These are phyloP conservation scores for Pythium rishiriense DNA, from an alignment of 352 stramenopile species.

Conservation along the genomic window DNA sequence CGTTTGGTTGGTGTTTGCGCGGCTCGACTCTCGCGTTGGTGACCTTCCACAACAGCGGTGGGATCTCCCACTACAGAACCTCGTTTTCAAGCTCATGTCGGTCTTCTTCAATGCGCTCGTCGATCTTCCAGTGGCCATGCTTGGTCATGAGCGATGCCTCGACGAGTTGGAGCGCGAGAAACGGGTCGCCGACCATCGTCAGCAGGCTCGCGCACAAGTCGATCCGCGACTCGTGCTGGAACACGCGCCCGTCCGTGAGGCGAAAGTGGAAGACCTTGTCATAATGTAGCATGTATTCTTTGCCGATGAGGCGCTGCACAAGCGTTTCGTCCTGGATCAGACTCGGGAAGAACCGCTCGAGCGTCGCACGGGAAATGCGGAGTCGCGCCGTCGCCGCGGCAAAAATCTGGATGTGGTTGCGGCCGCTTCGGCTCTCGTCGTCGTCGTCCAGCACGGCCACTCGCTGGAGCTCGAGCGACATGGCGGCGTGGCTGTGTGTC, in stretches of 20 bases:
- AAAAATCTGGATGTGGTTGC: conserved; percentile 35
- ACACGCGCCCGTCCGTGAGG: conserved; percentile 35
- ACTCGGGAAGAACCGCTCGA: conserved; percentile 47
- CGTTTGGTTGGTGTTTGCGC: not conserved
- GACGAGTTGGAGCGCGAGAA: conserved; percentile 28
- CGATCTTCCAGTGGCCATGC: conserved; percentile 51
- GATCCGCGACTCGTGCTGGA: conserved; percentile 56
- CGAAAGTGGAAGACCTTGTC: conserved; percentile 72
- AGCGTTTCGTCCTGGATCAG: conserved; percentile 58
- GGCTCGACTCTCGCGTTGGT: not conserved
- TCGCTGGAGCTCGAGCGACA: conserved; percentile 32
- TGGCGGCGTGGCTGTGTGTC: conserved; percentile 34
- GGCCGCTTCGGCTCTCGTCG: not conserved
- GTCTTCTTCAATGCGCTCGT: conserved; percentile 30
- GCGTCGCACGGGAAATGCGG: conserved; percentile 47
- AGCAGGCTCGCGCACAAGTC: conserved; percentile 56
- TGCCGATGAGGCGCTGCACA: conserved; percentile 52
- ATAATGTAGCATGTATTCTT: conserved; percentile 63
- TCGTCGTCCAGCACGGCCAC: conserved; percentile 35
- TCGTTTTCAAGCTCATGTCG: not conserved
- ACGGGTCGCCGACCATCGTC: conserved; percentile 37
- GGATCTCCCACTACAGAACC: not conserved
- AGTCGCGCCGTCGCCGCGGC: conserved; percentile 40
- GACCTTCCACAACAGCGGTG: too few relatives aligned
- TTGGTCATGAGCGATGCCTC: conserved; percentile 41